Evolutionary conservation across 768 basidiomycete genomes (phyloP).

Genomic region (Neoboletus magnificus): DNA sequence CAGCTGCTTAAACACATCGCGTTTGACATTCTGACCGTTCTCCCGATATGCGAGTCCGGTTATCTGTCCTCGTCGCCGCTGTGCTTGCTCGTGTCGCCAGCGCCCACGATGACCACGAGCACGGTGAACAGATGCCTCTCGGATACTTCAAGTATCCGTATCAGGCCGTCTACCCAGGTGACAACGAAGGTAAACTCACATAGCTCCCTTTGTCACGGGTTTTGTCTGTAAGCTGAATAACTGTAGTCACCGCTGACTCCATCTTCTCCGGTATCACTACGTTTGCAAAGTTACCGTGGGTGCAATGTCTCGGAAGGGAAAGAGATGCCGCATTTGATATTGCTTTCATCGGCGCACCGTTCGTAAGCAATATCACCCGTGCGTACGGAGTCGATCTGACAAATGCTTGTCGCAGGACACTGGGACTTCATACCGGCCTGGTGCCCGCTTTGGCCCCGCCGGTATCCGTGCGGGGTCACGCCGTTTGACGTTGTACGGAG

Average conservation of each 20-base stretch:
- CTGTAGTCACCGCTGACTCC: conserved; percentile 67
- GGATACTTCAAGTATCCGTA: conserved; percentile 67
- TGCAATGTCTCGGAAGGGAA: conserved; percentile 69
- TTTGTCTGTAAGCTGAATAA: not conserved
- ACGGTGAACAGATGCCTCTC: conserved; percentile 57
- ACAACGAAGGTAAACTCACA: conserved; percentile 49
- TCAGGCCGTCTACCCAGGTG: conserved; percentile 52
- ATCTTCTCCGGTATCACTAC: conserved; percentile 81
- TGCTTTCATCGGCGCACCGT: conserved; percentile 77
- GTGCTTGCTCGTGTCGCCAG: conserved; percentile 26
- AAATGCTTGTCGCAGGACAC: conserved; percentile 46
- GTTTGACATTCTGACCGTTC: not conserved
- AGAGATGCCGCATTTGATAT: conserved; percentile 64
- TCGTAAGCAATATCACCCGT: conserved; percentile 43
- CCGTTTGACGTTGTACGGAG: conserved; percentile 69
- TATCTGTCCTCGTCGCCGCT: conserved; percentile 25
- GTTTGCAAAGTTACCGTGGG: conserved; percentile 86
- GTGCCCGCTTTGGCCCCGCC: conserved; percentile 82
- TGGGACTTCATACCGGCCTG: conserved; percentile 74
- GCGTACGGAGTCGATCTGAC: not conserved
- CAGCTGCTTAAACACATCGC: no score
- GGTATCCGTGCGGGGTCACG: conserved; percentile 80
- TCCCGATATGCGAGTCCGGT: conserved; percentile 22
- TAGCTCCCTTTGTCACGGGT: no score
- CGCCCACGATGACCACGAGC: conserved; percentile 40